These are phyloP conservation scores for Gaeumannomyces sp. DNA, from an alignment of 2,329 filamentous ascomycete genomes.

Conservation along the genomic window DNA sequence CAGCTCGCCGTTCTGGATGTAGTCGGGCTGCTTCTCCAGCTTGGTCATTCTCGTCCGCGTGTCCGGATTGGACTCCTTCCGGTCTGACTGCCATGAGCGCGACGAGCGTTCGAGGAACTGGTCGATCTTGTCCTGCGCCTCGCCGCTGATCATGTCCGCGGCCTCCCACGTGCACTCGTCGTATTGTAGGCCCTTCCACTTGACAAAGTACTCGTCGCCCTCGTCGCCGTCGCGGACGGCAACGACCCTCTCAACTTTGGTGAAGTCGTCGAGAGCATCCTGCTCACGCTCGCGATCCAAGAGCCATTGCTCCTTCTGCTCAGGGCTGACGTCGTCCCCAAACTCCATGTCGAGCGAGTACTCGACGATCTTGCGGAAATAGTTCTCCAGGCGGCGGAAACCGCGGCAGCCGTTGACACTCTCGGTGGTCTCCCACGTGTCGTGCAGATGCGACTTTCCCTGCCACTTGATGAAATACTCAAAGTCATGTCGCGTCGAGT, in stretches of 20 bases:
- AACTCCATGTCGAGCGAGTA: slow-evolving; percentile 72
- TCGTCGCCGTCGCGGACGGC: slow-evolving; percentile 73
- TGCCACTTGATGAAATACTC: slow-evolving; percentile 97
- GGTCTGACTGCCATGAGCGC: slow-evolving; percentile 74
- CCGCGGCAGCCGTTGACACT: slow-evolving; percentile 72
- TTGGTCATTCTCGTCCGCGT: slow-evolving; percentile 69
- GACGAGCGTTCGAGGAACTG: slow-evolving; percentile 79
- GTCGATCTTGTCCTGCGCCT: slow-evolving; percentile 86
- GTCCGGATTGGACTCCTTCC: slow-evolving; percentile 65
- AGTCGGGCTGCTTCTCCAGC: slow-evolving; percentile 75
- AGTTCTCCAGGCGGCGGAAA: slow-evolving; percentile 87
- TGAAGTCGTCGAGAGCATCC: slow-evolving; percentile 83
- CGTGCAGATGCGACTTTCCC: slow-evolving; percentile 88
- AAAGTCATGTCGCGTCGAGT: slow-evolving; percentile 66
- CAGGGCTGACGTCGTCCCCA: slow-evolving; percentile 67
- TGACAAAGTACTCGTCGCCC: slow-evolving; percentile 84
- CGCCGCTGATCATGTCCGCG: slow-evolving; percentile 59
- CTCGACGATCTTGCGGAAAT: slow-evolving; percentile 76
- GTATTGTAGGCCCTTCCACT: slow-evolving; percentile 94
- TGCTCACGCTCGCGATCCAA: slow-evolving; percentile 89
- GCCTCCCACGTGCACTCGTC: slow-evolving; percentile 93
- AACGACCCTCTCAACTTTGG: slow-evolving; percentile 88
- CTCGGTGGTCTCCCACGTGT: slow-evolving; percentile 85
- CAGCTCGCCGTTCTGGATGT: slow-evolving; percentile 77
- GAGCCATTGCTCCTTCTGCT: slow-evolving; percentile 89